These are phyloP conservation scores for Clonostachys chloroleuca DNA, from an alignment of 2,329 filamentous ascomycete species.

Conservation along the genomic window DNA sequence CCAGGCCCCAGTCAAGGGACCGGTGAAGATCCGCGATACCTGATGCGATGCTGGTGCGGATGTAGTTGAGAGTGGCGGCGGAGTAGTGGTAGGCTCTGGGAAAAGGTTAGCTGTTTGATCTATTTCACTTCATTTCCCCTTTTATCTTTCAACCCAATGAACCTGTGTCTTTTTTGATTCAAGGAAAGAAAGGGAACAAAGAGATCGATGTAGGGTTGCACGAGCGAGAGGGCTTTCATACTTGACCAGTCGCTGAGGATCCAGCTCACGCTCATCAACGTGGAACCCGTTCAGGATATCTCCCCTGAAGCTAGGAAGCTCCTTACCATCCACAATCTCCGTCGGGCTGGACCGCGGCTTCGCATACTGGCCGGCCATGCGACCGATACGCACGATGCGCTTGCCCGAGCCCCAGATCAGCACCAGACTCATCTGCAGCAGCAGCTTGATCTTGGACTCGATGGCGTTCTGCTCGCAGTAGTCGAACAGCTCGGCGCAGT, in stretches of 20 bases:
- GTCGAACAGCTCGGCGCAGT: slow-evolving; percentile 95
- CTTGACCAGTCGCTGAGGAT: slow-evolving; percentile 78
- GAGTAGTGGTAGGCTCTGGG: slow-evolving; percentile 88
- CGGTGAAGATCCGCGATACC: slow-evolving; percentile 93
- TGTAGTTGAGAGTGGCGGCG: slow-evolving; percentile 89
- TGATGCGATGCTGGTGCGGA: slow-evolving; percentile 76
- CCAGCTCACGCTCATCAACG: slow-evolving; percentile 69
- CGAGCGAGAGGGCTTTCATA: slow-evolving; percentile 18
- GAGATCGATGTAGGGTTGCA: background rate
- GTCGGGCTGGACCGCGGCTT: slow-evolving; percentile 89
- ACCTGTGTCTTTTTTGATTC: background rate
- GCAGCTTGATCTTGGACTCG: slow-evolving; percentile 92
- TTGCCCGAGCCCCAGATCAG: slow-evolving; percentile 81
- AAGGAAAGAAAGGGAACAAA: background rate
- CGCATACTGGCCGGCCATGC: slow-evolving; percentile 96
- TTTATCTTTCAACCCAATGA: too few species aligned
- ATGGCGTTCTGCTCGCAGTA: slow-evolving; percentile 90
- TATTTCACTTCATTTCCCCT: background rate
- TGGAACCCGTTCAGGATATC: slow-evolving; percentile 93
- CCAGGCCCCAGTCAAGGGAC: slow-evolving; percentile 90
- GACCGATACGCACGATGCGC: slow-evolving; percentile 87
- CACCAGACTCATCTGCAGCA: slow-evolving; percentile 95
- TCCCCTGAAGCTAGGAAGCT: slow-evolving; percentile 86
- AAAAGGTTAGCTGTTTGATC: background rate
- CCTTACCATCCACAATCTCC: slow-evolving; percentile 73